These are phyloP conservation scores for Senna tora DNA, from an alignment of 306 rosid genomes.

Conservation along the genomic window DNA sequence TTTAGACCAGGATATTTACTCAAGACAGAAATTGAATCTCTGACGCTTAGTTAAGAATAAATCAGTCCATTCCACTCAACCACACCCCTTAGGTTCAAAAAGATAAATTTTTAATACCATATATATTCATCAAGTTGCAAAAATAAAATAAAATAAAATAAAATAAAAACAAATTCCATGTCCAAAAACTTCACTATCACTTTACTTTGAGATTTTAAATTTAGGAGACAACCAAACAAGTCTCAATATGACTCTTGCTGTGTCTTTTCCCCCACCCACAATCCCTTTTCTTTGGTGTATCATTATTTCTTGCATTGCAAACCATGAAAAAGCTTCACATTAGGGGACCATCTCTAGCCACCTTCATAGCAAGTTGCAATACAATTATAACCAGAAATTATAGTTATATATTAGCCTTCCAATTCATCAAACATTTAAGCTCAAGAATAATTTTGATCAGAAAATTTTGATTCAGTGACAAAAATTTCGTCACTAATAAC, in stretches of 20 bases:
- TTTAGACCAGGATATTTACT: no score
- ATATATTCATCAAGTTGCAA: no score
- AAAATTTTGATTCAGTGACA: no score
- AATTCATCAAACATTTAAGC: no score
- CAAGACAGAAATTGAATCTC: no score
- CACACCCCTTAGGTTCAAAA: no score
- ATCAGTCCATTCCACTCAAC: no score
- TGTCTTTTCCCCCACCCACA: slow-evolving; percentile 23
- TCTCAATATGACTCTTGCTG: slow-evolving; percentile 41
- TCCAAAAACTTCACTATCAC: slow-evolving; percentile 22
- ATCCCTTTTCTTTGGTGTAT: slow-evolving; percentile 23
- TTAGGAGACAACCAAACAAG: slow-evolving; percentile 43
- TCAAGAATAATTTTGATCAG: no score
- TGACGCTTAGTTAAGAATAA: no score
- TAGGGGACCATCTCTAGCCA: slow-evolving; percentile 16
- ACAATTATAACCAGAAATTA: slow-evolving; percentile 13
- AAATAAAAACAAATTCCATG: background rate
- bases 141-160: no score
- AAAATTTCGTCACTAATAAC: no score
- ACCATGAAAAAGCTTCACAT: slow-evolving; percentile 32
- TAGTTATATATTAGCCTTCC: slow-evolving; percentile 43
- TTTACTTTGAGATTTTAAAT: slow-evolving; percentile 46
- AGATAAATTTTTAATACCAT: no score
- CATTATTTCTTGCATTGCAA: slow-evolving; percentile 58
- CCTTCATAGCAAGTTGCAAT: slow-evolving; percentile 34